phyloP scores from a whole-genome alignment of 2,329 filamentous ascomycete species.

The Ceratocystis lukuohia region DNA sequence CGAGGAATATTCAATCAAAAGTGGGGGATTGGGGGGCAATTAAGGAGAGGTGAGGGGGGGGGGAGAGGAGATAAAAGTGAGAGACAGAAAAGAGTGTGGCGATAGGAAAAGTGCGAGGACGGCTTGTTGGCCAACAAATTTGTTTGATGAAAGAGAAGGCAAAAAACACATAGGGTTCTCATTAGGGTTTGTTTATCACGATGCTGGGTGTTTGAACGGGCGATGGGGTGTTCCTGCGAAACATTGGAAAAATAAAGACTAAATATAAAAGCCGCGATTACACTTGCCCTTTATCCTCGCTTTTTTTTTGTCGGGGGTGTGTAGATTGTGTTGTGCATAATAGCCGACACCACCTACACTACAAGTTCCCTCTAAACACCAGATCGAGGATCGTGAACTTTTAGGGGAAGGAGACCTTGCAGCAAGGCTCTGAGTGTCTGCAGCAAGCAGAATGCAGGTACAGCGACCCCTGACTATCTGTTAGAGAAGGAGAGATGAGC shows the following conservation, averaged over 20 bases:
- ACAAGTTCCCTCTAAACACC: not conserved
- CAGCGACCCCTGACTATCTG: not conserved
- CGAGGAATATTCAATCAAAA: conserved; percentile 1
- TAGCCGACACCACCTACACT: not conserved
- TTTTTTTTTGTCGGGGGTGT: too few species aligned
- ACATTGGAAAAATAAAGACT: not conserved
- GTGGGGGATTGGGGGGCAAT: not conserved
- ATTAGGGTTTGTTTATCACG: not conserved
- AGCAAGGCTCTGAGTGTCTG: not conserved
- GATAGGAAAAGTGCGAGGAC: not conserved
- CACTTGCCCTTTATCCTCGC: too few species aligned
- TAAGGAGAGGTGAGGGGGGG: not conserved
- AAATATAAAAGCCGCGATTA: too few species aligned
- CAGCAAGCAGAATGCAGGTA: conserved; percentile 1
- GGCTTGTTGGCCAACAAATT: too few species aligned
- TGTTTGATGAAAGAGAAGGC: not conserved
- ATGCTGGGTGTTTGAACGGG: too few species aligned
- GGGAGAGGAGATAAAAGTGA: not conserved
- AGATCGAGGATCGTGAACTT: conserved; percentile 5
- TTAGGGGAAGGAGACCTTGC: not conserved
- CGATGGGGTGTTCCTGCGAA: too few species aligned
- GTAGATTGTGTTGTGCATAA: too few species aligned
- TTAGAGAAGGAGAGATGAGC: not conserved
- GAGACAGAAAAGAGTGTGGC: not conserved
- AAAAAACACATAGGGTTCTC: too few species aligned